These are phyloP conservation scores for Cladosporium sphaerospermum DNA, from an alignment of 2,329 filamentous ascomycete species.

Conservation along the genomic window DNA sequence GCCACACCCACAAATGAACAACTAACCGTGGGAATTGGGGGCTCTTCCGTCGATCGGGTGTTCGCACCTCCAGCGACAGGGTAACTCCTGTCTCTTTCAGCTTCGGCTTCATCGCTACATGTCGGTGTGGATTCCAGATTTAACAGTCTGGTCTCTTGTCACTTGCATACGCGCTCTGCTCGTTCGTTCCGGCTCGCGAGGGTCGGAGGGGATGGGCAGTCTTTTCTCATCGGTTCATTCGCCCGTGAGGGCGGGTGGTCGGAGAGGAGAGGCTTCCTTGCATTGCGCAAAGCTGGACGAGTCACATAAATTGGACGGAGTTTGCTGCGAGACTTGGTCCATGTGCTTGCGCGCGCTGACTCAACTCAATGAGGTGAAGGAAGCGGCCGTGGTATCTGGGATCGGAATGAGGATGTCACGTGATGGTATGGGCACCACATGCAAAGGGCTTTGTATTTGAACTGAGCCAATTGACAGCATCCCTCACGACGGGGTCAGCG, in stretches of 20 bases:
- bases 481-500: too few relatives aligned
- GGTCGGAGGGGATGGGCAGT: neutral
- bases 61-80: neutral
- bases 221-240: neutral
- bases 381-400: too few relatives aligned
- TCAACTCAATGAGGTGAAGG: too few relatives aligned
- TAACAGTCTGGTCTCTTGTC: neutral
- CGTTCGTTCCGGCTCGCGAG: neutral
- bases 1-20: neutral
- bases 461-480: too few relatives aligned
- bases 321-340: too few relatives aligned
- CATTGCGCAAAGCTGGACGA: too few relatives aligned
- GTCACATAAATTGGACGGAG: too few relatives aligned
- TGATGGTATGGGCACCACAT: too few relatives aligned
- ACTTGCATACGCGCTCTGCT: neutral
- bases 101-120: neutral
- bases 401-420: too few relatives aligned
- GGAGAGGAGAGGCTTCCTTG: neutral
- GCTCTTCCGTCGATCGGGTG: neutral
- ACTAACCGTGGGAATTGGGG: neutral
- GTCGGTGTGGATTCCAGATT: neutral
- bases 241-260: neutral
- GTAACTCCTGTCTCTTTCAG: neutral
- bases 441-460: too few relatives aligned
- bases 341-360: too few relatives aligned